A percentile compares a stretch with the other conserved stretches of the same genome.
Conservation (phyloP, 768 basidiomycete genomes). For the Pleurotus pulmonarius region DNA sequence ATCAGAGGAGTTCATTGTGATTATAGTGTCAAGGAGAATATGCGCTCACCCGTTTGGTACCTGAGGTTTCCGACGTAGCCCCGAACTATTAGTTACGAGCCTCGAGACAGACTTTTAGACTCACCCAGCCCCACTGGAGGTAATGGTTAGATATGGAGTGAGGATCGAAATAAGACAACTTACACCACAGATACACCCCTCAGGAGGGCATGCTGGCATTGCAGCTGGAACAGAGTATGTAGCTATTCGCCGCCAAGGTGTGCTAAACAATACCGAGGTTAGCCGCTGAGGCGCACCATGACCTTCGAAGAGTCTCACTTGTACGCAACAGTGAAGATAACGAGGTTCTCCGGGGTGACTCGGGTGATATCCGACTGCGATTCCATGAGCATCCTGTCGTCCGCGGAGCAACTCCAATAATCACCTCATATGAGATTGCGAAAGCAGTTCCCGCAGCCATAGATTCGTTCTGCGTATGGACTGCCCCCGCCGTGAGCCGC, state of each 20-base stretch:
- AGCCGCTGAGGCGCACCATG: not conserved
- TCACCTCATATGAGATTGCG: slow-evolving; percentile 38
- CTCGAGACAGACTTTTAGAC: slow-evolving; percentile 4
- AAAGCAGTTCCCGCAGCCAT: slow-evolving; percentile 45
- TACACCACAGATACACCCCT: slow-evolving; percentile 41
- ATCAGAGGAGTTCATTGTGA: not conserved
- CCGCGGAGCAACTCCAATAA: not conserved
- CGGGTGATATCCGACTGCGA: slow-evolving; percentile 30
- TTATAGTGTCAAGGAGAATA: slow-evolving; percentile 10
- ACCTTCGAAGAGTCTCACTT: slow-evolving; percentile 23
- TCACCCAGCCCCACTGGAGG: slow-evolving; percentile 41
- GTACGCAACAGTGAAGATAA: slow-evolving; percentile 37
- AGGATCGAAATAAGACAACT: slow-evolving; percentile 11
- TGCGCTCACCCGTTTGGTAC: slow-evolving; percentile 18
- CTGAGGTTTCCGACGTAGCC: slow-evolving; percentile 5
- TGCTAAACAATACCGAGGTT: slow-evolving; percentile 20
- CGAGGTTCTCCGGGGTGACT: slow-evolving; percentile 39
- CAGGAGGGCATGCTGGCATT: slow-evolving; percentile 38
- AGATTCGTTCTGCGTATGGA: slow-evolving; percentile 41
- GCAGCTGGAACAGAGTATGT: slow-evolving; percentile 34
- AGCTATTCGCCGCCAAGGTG: slow-evolving; percentile 40
- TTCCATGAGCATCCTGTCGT: not conserved
- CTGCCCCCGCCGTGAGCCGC: slow-evolving; percentile 16
- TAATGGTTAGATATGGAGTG: not conserved
- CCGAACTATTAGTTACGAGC: not conserved